phyloP scores from a whole-genome alignment of 805 yeast genomes.

The Candida parachauliodes region DNA sequence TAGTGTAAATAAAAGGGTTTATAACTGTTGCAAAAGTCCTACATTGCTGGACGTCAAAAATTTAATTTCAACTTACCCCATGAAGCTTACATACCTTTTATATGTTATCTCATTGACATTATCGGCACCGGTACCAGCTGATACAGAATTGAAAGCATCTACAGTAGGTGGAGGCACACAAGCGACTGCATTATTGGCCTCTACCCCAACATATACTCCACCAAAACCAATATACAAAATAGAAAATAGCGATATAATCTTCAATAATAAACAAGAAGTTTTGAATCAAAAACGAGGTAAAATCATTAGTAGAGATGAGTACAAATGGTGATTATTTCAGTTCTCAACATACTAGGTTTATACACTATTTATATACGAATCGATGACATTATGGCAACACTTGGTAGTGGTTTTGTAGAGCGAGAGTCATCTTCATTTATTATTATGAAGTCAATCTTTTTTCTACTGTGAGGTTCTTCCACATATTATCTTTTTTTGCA shows the following conservation, averaged over 20 bases:
- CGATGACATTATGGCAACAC: too few species aligned
- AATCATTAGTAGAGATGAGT: slow-evolving; percentile 3
- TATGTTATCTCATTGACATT: neutral
- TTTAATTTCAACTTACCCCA: too few species aligned
- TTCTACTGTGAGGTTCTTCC: too few species aligned
- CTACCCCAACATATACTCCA: slow-evolving; percentile 20
- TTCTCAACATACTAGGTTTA: neutral
- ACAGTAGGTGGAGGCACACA: slow-evolving; percentile 5
- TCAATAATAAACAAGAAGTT: slow-evolving; percentile 14
- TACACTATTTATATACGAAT: neutral
- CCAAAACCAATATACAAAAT: slow-evolving; percentile 8
- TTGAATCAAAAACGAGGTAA: neutral
- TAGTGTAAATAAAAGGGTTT: too few species aligned
- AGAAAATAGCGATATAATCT: slow-evolving; percentile 14
- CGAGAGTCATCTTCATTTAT: too few species aligned
- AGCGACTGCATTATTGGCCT: slow-evolving; percentile 10
- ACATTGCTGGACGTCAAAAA: too few species aligned
- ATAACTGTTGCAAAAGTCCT: too few species aligned
- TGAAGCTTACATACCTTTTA: slow-evolving; percentile 2
- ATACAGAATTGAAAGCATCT: slow-evolving; percentile 20
- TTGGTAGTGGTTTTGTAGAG: too few species aligned
- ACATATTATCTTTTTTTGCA: neutral
- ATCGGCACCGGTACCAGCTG: slow-evolving; percentile 29
- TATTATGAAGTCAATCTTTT: too few species aligned
- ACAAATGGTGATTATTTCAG: neutral